These are phyloP conservation scores for Talaromyces sp. DNA, from an alignment of 2,329 filamentous ascomycete genomes.

Conservation along the genomic window DNA sequence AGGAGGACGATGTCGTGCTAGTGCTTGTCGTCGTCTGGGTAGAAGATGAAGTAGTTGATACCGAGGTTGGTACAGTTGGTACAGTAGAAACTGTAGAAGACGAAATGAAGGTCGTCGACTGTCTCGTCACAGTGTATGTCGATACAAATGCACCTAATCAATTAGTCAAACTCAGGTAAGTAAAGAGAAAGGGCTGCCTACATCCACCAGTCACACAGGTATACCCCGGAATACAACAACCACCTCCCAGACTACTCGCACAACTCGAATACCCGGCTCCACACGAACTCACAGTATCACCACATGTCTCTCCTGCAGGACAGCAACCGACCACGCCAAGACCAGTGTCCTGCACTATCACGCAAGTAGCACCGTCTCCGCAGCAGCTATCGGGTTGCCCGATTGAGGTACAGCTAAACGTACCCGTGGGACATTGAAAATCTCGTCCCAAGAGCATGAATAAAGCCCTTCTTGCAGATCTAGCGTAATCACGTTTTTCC, in stretches of 20 bases:
- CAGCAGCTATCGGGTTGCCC: conserved; percentile 59
- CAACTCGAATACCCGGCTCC: conserved; percentile 54
- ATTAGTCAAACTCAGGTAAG: background rate
- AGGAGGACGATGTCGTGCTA: conserved; percentile 35
- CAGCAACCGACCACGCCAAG: conserved; percentile 61
- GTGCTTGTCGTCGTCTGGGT: conserved; percentile 21
- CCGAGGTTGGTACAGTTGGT: conserved; percentile 18
- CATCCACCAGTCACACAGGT: conserved; percentile 57
- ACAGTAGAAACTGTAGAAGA: conserved; percentile 38
- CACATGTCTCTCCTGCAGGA: conserved; percentile 52
- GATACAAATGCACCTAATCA: conserved; percentile 32
- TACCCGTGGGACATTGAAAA: conserved; percentile 58
- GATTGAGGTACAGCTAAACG: conserved; percentile 53
- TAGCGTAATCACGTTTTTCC: conserved; percentile 7
- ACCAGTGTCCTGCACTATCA: conserved; percentile 52
- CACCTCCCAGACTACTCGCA: conserved; percentile 53
- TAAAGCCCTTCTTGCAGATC: conserved; percentile 18
- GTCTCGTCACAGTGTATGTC: conserved; percentile 35
- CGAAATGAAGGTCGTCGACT: conserved; percentile 30
- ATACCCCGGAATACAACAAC: conserved; percentile 61
- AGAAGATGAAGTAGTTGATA: conserved; percentile 22
- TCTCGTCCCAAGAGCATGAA: conserved; percentile 41
- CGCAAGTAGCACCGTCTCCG: conserved; percentile 51
- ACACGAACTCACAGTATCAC: conserved; percentile 51
- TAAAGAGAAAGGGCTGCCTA: conserved; percentile 24